These are phyloP conservation scores for Choiromyces venosus DNA, from an alignment of 495 filamentous ascomycete species.

Conservation along the genomic window DNA sequence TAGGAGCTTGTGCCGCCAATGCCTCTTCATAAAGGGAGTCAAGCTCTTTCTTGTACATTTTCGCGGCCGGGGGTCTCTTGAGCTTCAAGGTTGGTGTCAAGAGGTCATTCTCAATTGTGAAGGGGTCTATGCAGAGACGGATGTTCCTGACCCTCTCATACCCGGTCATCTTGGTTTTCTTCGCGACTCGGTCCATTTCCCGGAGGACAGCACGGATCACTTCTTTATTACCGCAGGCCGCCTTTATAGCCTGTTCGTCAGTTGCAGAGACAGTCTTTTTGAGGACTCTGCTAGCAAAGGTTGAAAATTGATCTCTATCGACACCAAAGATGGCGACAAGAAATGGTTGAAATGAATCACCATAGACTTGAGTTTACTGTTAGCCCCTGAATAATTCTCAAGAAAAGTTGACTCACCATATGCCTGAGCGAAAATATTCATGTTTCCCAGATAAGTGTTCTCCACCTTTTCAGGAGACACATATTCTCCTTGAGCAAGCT, in stretches of 20 bases:
- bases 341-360: conserved; percentile 75
- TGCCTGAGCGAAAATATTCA: conserved; percentile 67
- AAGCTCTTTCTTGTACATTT: conserved; percentile 65
- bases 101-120: conserved; percentile 88
- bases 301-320: conserved; percentile 71
- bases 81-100: conserved; percentile 96
- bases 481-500: conserved; percentile 96
- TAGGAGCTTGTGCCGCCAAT: conserved; percentile 49
- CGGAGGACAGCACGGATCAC: conserved; percentile 69
- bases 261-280: conserved; percentile 57
- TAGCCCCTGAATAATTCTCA: not conserved
- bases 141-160: conserved; percentile 76
- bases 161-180: conserved; percentile 79
- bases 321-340: conserved; percentile 85
- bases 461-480: conserved; percentile 96
- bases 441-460: conserved; percentile 80
- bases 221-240: conserved; percentile 58
- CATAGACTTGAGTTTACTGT: conserved; percentile 56
- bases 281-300: conserved; percentile 69
- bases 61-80: conserved; percentile 83
- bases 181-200: conserved; percentile 73
- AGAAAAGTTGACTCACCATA: conserved; percentile 45
- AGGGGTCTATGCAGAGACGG: conserved; percentile 76
- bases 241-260: conserved; percentile 62
- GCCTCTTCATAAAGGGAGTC: conserved; percentile 77